These are phyloP conservation scores for Aspergillus caelatus DNA, from an alignment of 2,329 filamentous ascomycete species.

Conservation along the genomic window DNA sequence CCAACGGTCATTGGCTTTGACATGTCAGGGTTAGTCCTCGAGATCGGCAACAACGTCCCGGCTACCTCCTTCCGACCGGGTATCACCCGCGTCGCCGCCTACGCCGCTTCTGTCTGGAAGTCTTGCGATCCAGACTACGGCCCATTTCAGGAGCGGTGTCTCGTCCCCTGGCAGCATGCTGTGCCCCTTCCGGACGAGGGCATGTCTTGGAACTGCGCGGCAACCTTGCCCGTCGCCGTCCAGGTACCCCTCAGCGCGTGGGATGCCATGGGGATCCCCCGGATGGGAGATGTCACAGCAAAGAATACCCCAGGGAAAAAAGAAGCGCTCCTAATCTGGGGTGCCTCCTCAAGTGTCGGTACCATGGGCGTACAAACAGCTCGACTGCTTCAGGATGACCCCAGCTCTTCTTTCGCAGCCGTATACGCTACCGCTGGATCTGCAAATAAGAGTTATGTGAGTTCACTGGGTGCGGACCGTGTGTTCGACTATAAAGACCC, in stretches of 20 bases:
- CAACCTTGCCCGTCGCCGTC: constrained; percentile 44
- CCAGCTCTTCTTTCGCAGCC: constrained; percentile 35
- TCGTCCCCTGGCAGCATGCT: constrained; percentile 48
- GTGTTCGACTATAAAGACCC: constrained; percentile 47
- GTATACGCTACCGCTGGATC: constrained; percentile 48
- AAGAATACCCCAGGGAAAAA: constrained; percentile 19
- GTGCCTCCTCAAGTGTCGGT: constrained; percentile 50
- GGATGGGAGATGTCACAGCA: constrained; percentile 16
- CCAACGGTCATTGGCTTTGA: constrained; percentile 47
- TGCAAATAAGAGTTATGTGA: constrained; percentile 39
- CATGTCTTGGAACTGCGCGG: constrained; percentile 46
- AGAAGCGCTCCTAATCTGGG: constrained; percentile 48
- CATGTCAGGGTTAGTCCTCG: constrained; percentile 47
- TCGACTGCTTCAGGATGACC: constrained; percentile 39
- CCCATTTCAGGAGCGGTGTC: constrained; percentile 48
- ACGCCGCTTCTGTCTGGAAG: constrained; percentile 46
- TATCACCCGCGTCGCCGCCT: constrained; percentile 44
- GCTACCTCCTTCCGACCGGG: constrained; percentile 32
- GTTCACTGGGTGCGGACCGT: constrained; percentile 33
- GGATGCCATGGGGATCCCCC: constrained; percentile 41
- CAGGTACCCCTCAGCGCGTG: constrained; percentile 44
- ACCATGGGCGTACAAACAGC: constrained; percentile 49
- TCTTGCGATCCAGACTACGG: constrained; percentile 51
- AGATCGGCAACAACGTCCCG: constrained; percentile 46
- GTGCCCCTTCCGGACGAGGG: constrained; percentile 35